Base-by-base conservation (phyloP, 495 filamentous ascomycete species). In the Lepraria neglecta region DNA sequence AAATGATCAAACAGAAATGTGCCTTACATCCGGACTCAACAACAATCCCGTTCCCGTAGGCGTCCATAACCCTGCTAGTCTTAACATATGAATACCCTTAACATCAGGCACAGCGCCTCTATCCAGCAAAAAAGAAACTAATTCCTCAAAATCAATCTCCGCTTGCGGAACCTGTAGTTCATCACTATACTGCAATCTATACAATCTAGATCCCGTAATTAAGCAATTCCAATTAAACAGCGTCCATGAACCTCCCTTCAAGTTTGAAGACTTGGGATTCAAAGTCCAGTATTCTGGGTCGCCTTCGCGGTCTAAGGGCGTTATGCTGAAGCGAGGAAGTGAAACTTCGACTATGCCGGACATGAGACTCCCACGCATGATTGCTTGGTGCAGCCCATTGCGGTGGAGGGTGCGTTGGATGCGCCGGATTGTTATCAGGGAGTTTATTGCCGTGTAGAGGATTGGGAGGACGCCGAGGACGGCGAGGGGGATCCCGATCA, bases 391-490 rank as follows among this genome's bases (percentile, higher is more conserved):
- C 4, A 85, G 70, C 17, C 73, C 73, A 67, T 78, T 78, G 48
- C 76, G 75, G 19, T 75, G 69, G 5, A 88, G 76, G 63, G 80
- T 78, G 48, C 77, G 76, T 65, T 77, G 78, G 68, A 87, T 81
- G 35, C 78, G 78, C 42, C 79, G 80, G 3, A 83, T 71, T 4
- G 80, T 82, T 12, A 78, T 68, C 38, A 85, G 74, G 4, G 56
- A 59, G 77, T 65, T 82, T 17, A 71, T 66, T 60, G 76, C 66
- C 28, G 74, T 87, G 71, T 85, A 86, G 21, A 87, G 73, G 58
- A 86, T 87, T 0, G 84, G 83, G 6, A 85, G 72, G n/a, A 86
- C 82, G n/a, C 85, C 84, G 10, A 87, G 72, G 9, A 87, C 83
- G 4, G 82, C 84, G 43, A 88, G 74, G 19, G 84, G 84, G 3